Conservation (phyloP, 2,329 filamentous ascomycete genomes). For the Albifimbria verrucaria region DNA sequence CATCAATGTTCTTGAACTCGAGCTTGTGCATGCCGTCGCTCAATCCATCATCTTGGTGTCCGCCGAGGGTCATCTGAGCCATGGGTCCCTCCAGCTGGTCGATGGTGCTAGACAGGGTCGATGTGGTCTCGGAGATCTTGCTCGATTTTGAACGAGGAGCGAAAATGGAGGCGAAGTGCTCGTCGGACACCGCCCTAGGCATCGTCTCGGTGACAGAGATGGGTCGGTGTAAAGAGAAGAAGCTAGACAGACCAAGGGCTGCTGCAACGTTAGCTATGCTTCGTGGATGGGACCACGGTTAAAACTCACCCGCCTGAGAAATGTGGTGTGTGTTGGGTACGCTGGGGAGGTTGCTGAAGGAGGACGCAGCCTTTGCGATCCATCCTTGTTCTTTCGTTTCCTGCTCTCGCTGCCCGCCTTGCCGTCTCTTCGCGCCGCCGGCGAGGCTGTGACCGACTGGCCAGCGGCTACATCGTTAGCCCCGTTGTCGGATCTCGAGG, state of each 20-base stretch:
- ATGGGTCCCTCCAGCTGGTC: conserved; percentile 58
- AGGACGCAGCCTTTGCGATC: conserved; percentile 38
- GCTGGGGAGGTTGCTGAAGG: conserved; percentile 60
- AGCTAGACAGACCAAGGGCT: conserved; percentile 87
- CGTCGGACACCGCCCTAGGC: conserved; percentile 66
- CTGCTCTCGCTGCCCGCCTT: conserved; percentile 49
- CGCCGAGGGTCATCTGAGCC: conserved; percentile 46
- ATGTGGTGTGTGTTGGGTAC: conserved; percentile 75
- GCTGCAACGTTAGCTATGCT: conserved; percentile 14
- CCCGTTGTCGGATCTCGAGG: conserved; percentile 58
- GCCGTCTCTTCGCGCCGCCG: conserved; percentile 37
- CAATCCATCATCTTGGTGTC: conserved; percentile 37
- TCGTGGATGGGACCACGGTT: neutral
- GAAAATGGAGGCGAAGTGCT: conserved; percentile 84
- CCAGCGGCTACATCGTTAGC: conserved; percentile 47
- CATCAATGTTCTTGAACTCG: conserved; percentile 54
- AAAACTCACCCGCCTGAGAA: conserved; percentile 57
- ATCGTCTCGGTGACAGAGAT: conserved; percentile 84
- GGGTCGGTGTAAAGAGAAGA: conserved; percentile 94
- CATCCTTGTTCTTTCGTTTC: conserved; percentile 57
- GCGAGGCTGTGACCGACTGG: conserved; percentile 46
- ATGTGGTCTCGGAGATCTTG: conserved; percentile 60
- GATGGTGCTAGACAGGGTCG: conserved; percentile 60
- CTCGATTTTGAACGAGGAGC: conserved; percentile 47
- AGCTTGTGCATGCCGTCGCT: conserved; percentile 48